Evolutionary conservation across 1,284 basidiomycete genomes (phyloP).

Genomic region (Rhodofomes roseus): DNA sequence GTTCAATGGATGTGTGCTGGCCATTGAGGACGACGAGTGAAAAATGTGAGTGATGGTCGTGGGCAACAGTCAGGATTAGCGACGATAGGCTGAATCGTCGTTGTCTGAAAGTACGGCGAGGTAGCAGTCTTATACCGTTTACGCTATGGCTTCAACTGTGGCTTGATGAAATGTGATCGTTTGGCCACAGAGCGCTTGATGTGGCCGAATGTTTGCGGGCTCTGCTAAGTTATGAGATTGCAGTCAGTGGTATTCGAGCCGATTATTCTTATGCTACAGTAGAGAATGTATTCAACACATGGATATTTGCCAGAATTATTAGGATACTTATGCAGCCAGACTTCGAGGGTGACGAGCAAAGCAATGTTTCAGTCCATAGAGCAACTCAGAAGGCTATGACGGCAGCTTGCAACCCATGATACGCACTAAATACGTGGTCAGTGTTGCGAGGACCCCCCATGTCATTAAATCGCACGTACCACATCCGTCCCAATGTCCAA

Average conservation of each 20-base stretch:
- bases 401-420: conserved; percentile 43
- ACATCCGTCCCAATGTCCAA: conserved; percentile 70
- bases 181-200: no score
- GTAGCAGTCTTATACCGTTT: no score
- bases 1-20: no score
- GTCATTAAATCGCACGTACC: conserved; percentile 37
- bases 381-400: conserved; percentile 9
- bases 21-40: no score
- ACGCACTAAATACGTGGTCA: conserved; percentile 31
- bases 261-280: not conserved
- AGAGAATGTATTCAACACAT: not conserved
- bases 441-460: not conserved
- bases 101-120: no score
- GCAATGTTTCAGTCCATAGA: not conserved
- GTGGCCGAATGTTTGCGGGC: no score
- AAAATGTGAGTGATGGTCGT: no score
- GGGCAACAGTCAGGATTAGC: no score
- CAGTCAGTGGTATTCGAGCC: not conserved
- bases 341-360: conserved; percentile 1
- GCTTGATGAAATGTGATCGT: no score
- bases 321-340: not conserved
- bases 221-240: no score
- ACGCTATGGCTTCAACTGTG: no score
- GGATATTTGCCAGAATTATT: not conserved
- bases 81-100: no score